Percentiles rank a stretch among this genome's conserved stretches.
phyloP scores from a whole-genome alignment of 1,139 yeast species.

The Yamadazyma dushanensis region DNA sequence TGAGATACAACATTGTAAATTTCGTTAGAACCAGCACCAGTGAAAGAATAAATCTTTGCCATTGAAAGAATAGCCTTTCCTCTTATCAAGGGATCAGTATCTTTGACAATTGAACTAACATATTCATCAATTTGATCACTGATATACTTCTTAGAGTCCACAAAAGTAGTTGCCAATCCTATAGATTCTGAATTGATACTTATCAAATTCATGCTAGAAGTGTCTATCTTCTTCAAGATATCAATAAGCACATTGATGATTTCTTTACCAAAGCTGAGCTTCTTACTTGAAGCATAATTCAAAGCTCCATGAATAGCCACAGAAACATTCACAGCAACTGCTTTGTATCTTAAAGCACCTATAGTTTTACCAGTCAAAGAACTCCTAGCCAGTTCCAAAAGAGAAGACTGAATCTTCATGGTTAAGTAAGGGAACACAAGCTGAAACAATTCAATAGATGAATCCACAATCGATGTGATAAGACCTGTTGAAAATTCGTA shows the following conservation, averaged over 20 bases:
- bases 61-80: constrained; percentile 63
- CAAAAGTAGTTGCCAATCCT: constrained; percentile 56
- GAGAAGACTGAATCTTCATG: constrained; percentile 80
- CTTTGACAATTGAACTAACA: constrained; percentile 58
- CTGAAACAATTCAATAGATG: constrained; percentile 75
- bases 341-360: constrained; percentile 41
- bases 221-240: constrained; percentile 51
- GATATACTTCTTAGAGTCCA: constrained; percentile 30
- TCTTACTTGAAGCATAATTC: constrained; percentile 28
- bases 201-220: constrained; percentile 38
- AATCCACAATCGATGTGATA: constrained; percentile 64
- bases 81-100: constrained; percentile 57
- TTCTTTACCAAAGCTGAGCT: constrained; percentile 37
- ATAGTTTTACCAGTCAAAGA: constrained; percentile 35
- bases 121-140: constrained; percentile 53
- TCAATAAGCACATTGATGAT: constrained; percentile 56
- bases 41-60: constrained; percentile 55
- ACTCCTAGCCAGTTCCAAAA: constrained; percentile 74
- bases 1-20: constrained; percentile 61
- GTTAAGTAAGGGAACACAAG: constrained; percentile 70
- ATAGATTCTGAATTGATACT: constrained; percentile 63
- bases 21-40: constrained; percentile 33
- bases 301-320: constrained; percentile 65
- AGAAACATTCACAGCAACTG: constrained; percentile 61
- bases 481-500: constrained; percentile 31